Conservation (phyloP, 495 filamentous ascomycete genomes). For the Opeltia flavorubescens region DNA sequence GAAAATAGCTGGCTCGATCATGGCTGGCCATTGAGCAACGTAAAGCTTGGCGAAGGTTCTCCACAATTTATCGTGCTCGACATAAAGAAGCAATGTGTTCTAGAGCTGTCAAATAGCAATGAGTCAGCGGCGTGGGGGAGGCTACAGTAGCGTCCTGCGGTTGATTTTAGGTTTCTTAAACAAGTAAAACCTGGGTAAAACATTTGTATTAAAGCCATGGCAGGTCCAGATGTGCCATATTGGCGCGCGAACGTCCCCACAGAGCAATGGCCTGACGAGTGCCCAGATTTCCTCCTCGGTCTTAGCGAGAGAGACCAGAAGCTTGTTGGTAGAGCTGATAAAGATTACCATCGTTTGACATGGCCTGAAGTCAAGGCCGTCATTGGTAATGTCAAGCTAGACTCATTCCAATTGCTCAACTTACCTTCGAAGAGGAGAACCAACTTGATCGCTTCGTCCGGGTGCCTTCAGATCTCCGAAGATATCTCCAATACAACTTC, state of each 20-base stretch:
- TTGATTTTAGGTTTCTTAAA: too few relatives aligned
- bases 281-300: slow-evolving; percentile 52
- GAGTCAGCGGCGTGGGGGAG: too few relatives aligned
- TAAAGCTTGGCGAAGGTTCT: too few relatives aligned
- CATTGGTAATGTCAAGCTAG: slow-evolving; percentile 29
- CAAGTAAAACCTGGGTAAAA: too few relatives aligned
- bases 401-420: neutral
- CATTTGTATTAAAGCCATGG: too few relatives aligned
- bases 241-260: slow-evolving; percentile 69
- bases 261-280: slow-evolving; percentile 42
- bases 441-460: slow-evolving; percentile 61
- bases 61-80: too few relatives aligned
- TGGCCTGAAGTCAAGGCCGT: slow-evolving; percentile 53
- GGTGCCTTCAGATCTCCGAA: slow-evolving; percentile 55
- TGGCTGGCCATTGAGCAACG: too few relatives aligned
- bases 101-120: too few relatives aligned
- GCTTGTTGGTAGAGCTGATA: slow-evolving; percentile 55
- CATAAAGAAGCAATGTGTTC: too few relatives aligned
- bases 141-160: too few relatives aligned
- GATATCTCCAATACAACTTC: slow-evolving; percentile 53
- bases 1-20: too few relatives aligned
- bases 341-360: slow-evolving; percentile 35
- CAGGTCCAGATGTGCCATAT: slow-evolving; percentile 36
- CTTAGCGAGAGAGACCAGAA: slow-evolving; percentile 37
- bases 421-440: slow-evolving; percentile 35